Evolutionary conservation across 345 rosid species (phyloP), one percentile per base, ranked within the genome.

Genomic region (Heritiera littoralis): DNA sequence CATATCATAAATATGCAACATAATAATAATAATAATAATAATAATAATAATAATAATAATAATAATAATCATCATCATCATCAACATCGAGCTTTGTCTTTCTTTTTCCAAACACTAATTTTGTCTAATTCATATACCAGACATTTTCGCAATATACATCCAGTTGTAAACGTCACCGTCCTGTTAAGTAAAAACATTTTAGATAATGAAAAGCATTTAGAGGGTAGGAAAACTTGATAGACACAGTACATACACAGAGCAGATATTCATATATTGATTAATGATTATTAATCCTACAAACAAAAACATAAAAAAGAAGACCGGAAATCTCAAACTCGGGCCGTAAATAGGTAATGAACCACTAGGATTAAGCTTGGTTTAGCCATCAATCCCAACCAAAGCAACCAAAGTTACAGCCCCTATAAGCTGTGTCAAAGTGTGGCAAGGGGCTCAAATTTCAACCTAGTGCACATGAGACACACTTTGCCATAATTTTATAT

Each of bases 371-470:
- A 43, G 72, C 23, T 67, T 0, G 0, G 7, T 10, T 67, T 43
- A 45, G 52, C 72, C 35, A 10, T 67, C 54, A 67, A 67, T n/a
- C 54, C 20, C 54, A 67, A 67, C 2, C 72, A 52, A n/a, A 67
- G 15, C 51, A n/a, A 67, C 17, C 52, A 67, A 43, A 45, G 1
- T 67, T 43, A 67, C 52, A 67, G 54, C 1, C 52, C 51, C 52
- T 20, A 10, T 43, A 20, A 67, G 72, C 52, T 67, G n/a, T 18
- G 30, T 9, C 41, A 28, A 48, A 28, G 59, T 51, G 13, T 30
- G 12, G 41, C 4, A 30, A 23, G 17, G 28, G 56, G 20, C 59
- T 43, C n/a, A 71, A 28, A 18, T 23, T 11, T 69, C 40, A 69
- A 48, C 14, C 18, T 12, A n/a, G 32, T 65, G 49, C 68, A 14